Base-by-base conservation (phyloP, 805 yeast species). In the Candida montana region DNA sequence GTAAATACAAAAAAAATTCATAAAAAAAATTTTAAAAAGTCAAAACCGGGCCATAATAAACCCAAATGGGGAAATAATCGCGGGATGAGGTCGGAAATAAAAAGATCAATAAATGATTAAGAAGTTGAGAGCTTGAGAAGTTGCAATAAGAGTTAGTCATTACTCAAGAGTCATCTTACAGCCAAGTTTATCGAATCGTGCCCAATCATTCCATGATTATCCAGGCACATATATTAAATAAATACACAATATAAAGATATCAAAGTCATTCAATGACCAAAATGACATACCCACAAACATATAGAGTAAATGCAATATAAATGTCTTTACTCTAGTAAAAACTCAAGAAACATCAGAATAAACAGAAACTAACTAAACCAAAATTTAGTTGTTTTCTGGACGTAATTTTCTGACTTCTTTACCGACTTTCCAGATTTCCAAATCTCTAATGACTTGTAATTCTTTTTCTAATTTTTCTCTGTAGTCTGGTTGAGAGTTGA, bases 361-460 rank as follows among this genome's bases (percentile, higher is more conserved):
- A 31, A 33, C 30, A 29, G 32, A 31, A 17, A 15, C 9, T 45
- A 35, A 36, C 11, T 7, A 28, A 23, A 15, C 8, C 19, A 31
- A n/a, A 35, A 35, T 42, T 74, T 85, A 90, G 69, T 83, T 80
- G 93, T 93, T 91, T 78, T 93, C 99, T 63, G 99, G 99, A 76
- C 99, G 90, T 70, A 93, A 83, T 76, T 93, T 93, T 83, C 99
- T 91, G 57, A 93, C 99, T 79, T 93, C 98, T 79, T 91, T 91
- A 67, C 99, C 99, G 59, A 93, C 99, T 66, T 70, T 85, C 99
- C 99, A 93, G 91, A 93, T 93, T 79, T 93, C 99, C 84, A 93
- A 89, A 66, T 77, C 77, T 79, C 98, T 88, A 78, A 93, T 91
- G 65, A 76, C 77, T 72, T 83, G 78, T 68, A 93, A 80, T 79